Evolutionary conservation across 768 basidiomycete genomes (phyloP).

Genomic region (Suillus subaureus): DNA sequence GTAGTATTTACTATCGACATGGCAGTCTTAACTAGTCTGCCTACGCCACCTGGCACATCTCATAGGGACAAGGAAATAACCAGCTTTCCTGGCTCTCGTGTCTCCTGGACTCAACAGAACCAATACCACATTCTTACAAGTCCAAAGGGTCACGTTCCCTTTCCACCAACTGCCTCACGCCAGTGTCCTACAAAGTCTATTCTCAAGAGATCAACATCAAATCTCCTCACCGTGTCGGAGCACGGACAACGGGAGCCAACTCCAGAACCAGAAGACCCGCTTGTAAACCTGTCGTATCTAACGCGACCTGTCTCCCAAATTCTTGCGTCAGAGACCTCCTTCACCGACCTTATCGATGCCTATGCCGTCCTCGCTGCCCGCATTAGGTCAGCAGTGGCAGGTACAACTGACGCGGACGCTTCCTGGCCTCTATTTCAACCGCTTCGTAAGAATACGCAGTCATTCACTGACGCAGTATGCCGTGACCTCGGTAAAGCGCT

Average conservation of each 20-base stretch:
- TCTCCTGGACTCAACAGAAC: conserved; percentile 56
- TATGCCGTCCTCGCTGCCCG: conserved; percentile 73
- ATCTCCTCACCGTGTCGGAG: conserved; percentile 39
- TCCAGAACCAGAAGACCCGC: conserved; percentile 75
- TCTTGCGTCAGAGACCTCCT: conserved; percentile 46
- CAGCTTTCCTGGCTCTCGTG: conserved; percentile 39
- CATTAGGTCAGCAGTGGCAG: conserved; percentile 47
- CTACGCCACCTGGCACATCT: conserved; percentile 62
- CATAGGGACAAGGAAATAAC: conserved; percentile 57
- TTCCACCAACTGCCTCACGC: conserved; percentile 38
- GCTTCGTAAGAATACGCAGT: conserved; percentile 52
- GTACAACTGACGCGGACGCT: conserved; percentile 53
- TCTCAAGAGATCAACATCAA: conserved; percentile 55
- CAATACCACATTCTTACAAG: conserved; percentile 45
- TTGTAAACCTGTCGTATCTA: conserved; percentile 65
- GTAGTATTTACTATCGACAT: conserved; percentile 15
- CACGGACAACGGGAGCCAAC: conserved; percentile 61
- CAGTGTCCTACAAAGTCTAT: conserved; percentile 64
- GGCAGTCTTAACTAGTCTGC: conserved; percentile 46
- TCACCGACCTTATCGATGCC: conserved; percentile 68
- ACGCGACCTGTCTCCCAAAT: conserved; percentile 65
- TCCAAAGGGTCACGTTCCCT: conserved; percentile 24
- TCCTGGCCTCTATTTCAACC: conserved; percentile 78
- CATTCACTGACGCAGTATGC: conserved; percentile 59
- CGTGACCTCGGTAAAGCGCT: conserved; percentile 71